Conservation (phyloP, 805 yeast species). For the Ogataea siamensis region DNA sequence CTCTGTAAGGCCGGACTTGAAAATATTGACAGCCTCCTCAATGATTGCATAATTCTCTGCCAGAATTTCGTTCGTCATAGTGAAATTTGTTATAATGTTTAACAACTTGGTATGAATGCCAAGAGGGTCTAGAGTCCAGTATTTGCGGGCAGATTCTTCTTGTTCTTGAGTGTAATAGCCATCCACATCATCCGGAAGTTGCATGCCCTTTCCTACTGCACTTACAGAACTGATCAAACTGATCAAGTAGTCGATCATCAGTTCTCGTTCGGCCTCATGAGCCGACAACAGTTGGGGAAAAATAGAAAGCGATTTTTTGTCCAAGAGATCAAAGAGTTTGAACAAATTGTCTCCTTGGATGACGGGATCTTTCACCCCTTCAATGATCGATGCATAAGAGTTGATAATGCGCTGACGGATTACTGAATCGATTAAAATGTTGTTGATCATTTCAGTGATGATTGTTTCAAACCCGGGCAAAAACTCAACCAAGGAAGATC, state of each 20-base stretch:
- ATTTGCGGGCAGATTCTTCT: conserved; percentile 30
- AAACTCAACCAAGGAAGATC: conserved; percentile 39
- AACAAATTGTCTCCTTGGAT: conserved; percentile 36
- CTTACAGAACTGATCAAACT: conserved; percentile 62
- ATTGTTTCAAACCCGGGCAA: conserved; percentile 49
- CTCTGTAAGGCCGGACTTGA: conserved; percentile 66
- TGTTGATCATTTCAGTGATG: conserved; percentile 45
- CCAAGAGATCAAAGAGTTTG: conserved; percentile 25
- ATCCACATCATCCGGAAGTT: conserved; percentile 52
- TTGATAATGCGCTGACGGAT: conserved; percentile 60
- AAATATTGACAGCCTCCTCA: conserved; percentile 61
- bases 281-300: conserved; percentile 12
- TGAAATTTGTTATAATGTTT: conserved; percentile 40
- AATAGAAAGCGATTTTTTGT: conserved; percentile 20
- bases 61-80: conserved; percentile 39
- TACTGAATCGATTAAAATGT: conserved; percentile 38
- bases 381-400: conserved; percentile 62
- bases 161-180: conserved; percentile 39
- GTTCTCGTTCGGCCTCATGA: conserved; percentile 20
- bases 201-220: conserved; percentile 71
- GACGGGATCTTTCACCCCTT: conserved; percentile 48
- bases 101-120: conserved; percentile 43
- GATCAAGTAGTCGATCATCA: conserved; percentile 44
- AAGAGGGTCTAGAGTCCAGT: conserved; percentile 51
- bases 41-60: conserved; percentile 48